Conservation (phyloP, 140 eudicot genomes). For the Senecio squalidus region DNA sequence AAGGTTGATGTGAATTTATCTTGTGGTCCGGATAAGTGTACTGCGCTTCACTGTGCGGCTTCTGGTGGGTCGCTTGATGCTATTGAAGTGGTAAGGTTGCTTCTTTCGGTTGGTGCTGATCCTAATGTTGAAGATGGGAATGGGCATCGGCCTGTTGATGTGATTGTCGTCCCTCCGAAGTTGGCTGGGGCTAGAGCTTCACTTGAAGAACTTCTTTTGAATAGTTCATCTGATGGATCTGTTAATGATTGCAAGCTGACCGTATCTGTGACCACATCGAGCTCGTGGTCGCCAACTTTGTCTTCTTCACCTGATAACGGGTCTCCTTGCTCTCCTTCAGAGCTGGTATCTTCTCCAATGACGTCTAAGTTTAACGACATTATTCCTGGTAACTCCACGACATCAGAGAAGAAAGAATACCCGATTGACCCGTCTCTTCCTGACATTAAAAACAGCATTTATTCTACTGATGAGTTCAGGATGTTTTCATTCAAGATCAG, state of each 20-base stretch:
- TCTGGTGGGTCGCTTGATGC: slow-evolving; percentile 70
- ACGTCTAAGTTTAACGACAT: slow-evolving; percentile 40
- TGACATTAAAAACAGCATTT: slow-evolving; percentile 82
- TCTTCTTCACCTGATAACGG: slow-evolving; percentile 69
- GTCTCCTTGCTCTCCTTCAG: slow-evolving; percentile 56
- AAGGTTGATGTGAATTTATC: slow-evolving; percentile 59
- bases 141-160: slow-evolving; percentile 70
- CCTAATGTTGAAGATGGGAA: slow-evolving; percentile 54
- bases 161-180: slow-evolving; percentile 59
- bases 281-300: slow-evolving; percentile 52
- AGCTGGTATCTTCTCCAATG: slow-evolving; percentile 52
- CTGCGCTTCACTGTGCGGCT: slow-evolving; percentile 92
- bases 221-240: slow-evolving; percentile 42
- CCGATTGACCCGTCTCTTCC: slow-evolving; percentile 90
- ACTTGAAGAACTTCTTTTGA: slow-evolving; percentile 56
- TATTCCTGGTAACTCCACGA: slow-evolving; percentile 24
- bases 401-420: slow-evolving; percentile 64
- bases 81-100: slow-evolving; percentile 51
- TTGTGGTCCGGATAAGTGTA: slow-evolving; percentile 60
- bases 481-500: slow-evolving; percentile 91
- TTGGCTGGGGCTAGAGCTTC: slow-evolving; percentile 35
- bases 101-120: slow-evolving; percentile 68
- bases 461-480: slow-evolving; percentile 88
- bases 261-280: slow-evolving; percentile 39
- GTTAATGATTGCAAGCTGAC: slow-evolving; percentile 37